Evolutionary conservation across 2,329 filamentous ascomycete species (phyloP), one percentile per base, ranked within the genome.

Genomic region (Fusarium udum): DNA sequence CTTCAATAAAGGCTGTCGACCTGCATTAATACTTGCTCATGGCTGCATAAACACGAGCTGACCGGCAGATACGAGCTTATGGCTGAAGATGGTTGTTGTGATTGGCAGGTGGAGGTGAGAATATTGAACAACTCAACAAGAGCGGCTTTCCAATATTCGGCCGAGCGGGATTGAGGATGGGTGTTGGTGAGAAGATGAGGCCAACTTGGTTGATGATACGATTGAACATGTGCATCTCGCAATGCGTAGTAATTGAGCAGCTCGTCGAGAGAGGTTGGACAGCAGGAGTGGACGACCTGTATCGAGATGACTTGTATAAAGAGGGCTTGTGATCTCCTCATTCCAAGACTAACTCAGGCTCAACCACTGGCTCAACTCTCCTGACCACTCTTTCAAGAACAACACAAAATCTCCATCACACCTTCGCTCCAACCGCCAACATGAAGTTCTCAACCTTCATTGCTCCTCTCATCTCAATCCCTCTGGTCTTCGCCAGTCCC

Each of bases 1-100:
- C 56, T 71, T 79, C 59, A 79, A 80, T 49, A 67, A 58, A 36
- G 56, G 46, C 40, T 62, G 60, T 57, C 70, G 61, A 36, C 61
- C 67, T 71, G 68, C 67, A 71, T 71, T 66, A 39, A 69, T 40
- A 66, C 28, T 46, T 42, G 56, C 43, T 15, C 36, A 12, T 36
- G 58, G 40, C 36, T 72, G 68, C 69, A 72, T 64, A 42, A 63
- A 69, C 69, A 72, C 69, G 69, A 56, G 69, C 62, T 59, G 28
- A 31, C 64, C 14, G 46, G 62, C 69, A 72, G 39, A 72, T 72
- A 73, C 65, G 69, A 73, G 70, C 69, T 72, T 73, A 73, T 70
- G 70, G 70, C 70, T 73, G 51, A 67, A 15, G 9, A 13, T 24
- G 6, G 20, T n/a, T 43, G 14, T 45, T 28, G 14, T 39, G 20